Evolutionary conservation across 345 rosid genomes (phyloP).

Genomic region (Lenwebbia sp.): DNA sequence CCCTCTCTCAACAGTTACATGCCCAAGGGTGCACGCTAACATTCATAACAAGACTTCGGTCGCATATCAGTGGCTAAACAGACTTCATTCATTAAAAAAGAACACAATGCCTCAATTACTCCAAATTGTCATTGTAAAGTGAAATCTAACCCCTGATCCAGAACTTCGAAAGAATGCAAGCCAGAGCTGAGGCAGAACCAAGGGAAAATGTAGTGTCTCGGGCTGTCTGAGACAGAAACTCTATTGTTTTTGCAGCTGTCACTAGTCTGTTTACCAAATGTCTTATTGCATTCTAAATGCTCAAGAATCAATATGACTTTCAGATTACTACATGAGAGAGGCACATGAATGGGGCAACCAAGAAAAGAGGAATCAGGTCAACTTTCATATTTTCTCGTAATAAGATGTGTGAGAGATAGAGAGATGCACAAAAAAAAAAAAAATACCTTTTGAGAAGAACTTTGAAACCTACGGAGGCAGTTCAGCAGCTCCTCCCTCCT

Average conservation of each 20-base stretch:
- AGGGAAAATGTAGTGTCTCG: background rate
- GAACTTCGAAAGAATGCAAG: background rate
- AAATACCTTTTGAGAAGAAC: constrained; percentile 66
- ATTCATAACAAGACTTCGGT: background rate
- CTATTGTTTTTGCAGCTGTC: background rate
- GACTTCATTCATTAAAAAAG: background rate
- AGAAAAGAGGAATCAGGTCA: background rate
- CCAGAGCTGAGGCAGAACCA: background rate
- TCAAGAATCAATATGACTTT: background rate
- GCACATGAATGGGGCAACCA: background rate
- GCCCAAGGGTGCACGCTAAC: background rate
- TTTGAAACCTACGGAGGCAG: constrained; percentile 72
- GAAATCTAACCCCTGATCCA: background rate
- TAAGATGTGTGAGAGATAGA: background rate
- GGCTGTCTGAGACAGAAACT: background rate
- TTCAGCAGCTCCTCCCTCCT: constrained; percentile 82
- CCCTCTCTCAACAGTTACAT: background rate
- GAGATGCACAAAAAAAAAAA: no score
- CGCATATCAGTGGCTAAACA: background rate
- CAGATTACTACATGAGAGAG: background rate
- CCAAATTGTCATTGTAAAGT: background rate
- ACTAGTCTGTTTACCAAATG: background rate
- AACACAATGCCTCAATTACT: background rate
- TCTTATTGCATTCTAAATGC: background rate
- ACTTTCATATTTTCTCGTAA: background rate